Base-by-base conservation (phyloP, 345 rosid genomes). In the Euphorbia tirucalli region DNA sequence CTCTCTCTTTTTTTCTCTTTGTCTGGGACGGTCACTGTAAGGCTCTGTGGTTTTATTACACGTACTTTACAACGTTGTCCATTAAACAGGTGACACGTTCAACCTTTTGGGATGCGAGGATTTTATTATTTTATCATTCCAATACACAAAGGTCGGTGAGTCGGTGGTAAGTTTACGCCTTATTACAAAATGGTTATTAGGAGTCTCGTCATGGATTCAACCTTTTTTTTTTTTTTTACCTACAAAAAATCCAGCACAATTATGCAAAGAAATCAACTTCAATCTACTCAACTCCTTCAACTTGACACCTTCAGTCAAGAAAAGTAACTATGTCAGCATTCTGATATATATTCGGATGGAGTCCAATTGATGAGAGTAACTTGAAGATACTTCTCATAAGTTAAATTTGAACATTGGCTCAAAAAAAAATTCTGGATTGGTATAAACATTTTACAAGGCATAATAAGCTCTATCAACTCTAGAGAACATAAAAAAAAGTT, bases 21-120 rank as follows among this genome's bases (percentile, higher is more conserved):
- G 1, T 35, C 7, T 7, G 1, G 21, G n/a, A 11, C 50, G 50
- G 50, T 11, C 16, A 9, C 50, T 46, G 50, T 46, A 25, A 25
- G 22, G 31, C 18, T 46, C 25, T 7, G 8, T 68, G 24, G 35
- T 30, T 60, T 39, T 41, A 2, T 54, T 62, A 83, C 87, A 81
- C 83, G 81, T 69, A 61, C 15, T 60, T 71, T 69, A 9, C 11
- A 48, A 66, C 16, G 18, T 50, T 81, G 81, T 76, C 54, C 69
- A 69, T 43, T 22, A 7, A n/a, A 25, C 15, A 59, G 50, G 0
- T 13, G 31, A 18, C 73, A 74, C 18, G 65, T 61, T 58, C 28
- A 11, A 35, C 39, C 32, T 9, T 32, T 0, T 13, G 16, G 50
- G 39, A 35, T 35, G 7, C 39, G 39, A 35, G 39, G 39, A 35